Percentiles rank a stretch among this genome's conserved stretches.
Evolutionary conservation across 768 basidiomycete genomes (phyloP).

Genomic region (Hygrophorus russula): DNA sequence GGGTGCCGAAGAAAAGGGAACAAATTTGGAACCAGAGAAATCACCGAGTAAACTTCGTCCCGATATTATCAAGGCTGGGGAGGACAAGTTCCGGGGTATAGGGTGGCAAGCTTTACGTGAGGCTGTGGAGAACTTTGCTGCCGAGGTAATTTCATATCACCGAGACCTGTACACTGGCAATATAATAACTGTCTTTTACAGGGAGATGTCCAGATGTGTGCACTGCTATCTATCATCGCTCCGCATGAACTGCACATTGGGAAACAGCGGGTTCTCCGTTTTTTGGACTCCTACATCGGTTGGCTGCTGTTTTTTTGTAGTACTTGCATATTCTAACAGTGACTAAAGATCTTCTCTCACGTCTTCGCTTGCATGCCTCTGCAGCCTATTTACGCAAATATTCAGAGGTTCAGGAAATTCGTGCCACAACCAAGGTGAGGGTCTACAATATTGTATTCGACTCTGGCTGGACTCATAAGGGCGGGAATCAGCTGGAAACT

Average conservation of each 20-base stretch:
- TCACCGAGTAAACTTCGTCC: conserved; percentile 22
- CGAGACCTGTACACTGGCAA: neutral
- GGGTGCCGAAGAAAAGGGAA: conserved; percentile 5
- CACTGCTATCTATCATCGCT: conserved; percentile 56
- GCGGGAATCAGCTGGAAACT: conserved; percentile 47
- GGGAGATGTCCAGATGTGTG: conserved; percentile 78
- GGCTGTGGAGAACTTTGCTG: conserved; percentile 49
- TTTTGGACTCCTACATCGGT: conserved; percentile 75
- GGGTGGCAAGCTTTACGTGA: conserved; percentile 47
- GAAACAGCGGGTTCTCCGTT: conserved; percentile 30
- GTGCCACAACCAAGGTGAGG: conserved; percentile 41
- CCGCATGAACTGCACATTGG: conserved; percentile 44
- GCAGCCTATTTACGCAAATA: conserved; percentile 73
- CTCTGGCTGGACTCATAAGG: neutral
- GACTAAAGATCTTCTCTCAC: conserved; percentile 48
- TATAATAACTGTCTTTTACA: conserved; percentile 13
- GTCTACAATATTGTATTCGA: neutral
- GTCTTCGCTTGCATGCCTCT: conserved; percentile 48
- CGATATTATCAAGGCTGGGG: conserved; percentile 36
- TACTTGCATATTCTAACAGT: neutral
- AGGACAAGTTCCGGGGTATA: conserved; percentile 37
- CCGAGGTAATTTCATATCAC: conserved; percentile 31
- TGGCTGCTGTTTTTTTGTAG: conserved; percentile 9
- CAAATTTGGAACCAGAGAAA: conserved; percentile 7
- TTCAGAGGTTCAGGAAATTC: conserved; percentile 38